phyloP scores from a whole-genome alignment of 371 early-diverging fungal genomes.

The Massospora cicadina region DNA sequence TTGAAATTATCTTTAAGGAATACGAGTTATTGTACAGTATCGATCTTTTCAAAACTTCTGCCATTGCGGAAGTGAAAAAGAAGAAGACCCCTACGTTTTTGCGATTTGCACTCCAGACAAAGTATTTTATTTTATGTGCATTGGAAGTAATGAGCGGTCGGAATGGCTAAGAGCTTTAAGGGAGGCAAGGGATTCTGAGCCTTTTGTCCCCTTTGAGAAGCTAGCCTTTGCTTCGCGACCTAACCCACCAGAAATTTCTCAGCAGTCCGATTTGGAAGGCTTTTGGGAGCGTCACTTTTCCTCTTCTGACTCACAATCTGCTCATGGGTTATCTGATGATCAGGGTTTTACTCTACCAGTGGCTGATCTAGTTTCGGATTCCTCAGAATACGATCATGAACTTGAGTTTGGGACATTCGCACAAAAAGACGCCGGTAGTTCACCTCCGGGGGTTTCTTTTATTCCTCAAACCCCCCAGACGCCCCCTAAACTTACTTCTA shows the following conservation, averaged over 20 bases:
- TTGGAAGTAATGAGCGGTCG: background rate
- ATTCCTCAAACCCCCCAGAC: background rate
- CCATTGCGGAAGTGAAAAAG: background rate
- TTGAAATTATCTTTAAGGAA: background rate
- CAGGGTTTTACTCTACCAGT: background rate
- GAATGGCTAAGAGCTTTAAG: background rate
- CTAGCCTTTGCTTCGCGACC: background rate
- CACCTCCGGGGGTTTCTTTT: background rate
- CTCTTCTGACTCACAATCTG: background rate
- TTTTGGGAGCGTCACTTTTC: background rate
- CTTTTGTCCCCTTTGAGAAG: background rate
- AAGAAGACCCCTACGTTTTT: background rate
- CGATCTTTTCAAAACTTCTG: background rate
- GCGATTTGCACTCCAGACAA: background rate
- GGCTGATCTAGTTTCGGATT: background rate
- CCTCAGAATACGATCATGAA: background rate
- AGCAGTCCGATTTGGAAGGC: background rate
- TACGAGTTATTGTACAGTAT: background rate
- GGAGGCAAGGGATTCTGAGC: background rate
- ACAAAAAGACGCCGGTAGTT: background rate
- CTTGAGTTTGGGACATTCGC: background rate
- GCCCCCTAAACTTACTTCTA: background rate
- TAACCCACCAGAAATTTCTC: background rate
- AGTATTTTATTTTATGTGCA: background rate
- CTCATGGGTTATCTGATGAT: background rate